Percentiles rank a stretch among this genome's conserved stretches.
phyloP scores from a whole-genome alignment of 208 protist species.

The Wallacemonas sp. region DNA sequence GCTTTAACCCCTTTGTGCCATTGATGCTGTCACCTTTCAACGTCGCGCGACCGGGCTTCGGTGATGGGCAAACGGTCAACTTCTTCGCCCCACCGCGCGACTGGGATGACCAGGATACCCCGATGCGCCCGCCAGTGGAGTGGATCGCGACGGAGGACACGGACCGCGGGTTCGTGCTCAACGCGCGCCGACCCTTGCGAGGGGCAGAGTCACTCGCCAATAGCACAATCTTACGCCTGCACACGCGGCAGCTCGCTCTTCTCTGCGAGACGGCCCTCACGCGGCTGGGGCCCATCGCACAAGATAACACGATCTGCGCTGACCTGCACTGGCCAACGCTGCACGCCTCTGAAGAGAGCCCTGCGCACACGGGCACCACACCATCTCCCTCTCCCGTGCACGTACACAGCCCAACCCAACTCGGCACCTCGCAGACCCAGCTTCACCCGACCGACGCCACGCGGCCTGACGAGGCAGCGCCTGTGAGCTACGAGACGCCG shows the following conservation, averaged over 20 bases:
- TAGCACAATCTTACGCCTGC: background rate
- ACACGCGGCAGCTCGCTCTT: constrained; percentile 7
- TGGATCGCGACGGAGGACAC: no score
- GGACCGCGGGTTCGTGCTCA: background rate
- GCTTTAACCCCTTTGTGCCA: background rate
- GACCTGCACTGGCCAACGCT: background rate
- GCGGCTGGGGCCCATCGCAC: background rate
- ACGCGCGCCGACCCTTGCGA: background rate
- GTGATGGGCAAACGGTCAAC: no score
- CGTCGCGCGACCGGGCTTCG: background rate
- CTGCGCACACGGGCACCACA: background rate
- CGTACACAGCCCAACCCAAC: background rate
- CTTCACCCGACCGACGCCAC: background rate
- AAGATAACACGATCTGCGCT: background rate
- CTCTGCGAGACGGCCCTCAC: constrained; percentile 6
- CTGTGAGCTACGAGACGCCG: background rate
- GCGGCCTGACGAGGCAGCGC: background rate
- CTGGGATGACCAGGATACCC: no score
- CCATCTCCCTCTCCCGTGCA: background rate
- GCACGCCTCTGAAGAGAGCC: background rate
- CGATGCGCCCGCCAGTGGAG: no score
- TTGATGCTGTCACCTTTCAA: background rate
- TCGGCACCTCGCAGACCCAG: no score
- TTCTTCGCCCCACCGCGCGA: no score
- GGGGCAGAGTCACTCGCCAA: background rate